These are phyloP conservation scores for Carpinus viminea DNA, from an alignment of 306 rosid genomes.

Conservation along the genomic window DNA sequence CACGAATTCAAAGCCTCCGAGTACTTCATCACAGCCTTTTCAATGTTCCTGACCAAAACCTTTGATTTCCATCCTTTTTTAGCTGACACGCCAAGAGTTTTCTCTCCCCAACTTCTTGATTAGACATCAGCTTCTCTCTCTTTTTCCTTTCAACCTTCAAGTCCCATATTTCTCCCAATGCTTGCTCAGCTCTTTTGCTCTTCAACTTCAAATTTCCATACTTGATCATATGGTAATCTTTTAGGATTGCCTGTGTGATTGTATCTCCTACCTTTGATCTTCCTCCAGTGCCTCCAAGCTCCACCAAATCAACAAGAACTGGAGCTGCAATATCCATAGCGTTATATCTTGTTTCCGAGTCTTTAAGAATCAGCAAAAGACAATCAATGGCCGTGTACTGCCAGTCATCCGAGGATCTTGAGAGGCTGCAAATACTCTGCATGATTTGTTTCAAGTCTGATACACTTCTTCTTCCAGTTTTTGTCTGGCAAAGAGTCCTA, in stretches of 20 bases:
- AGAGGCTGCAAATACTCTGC: conserved; percentile 40
- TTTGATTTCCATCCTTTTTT: conserved; percentile 50
- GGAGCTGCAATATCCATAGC: conserved; percentile 40
- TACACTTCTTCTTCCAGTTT: conserved; percentile 49
- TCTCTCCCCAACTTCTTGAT: conserved; percentile 48
- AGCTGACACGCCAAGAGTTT: conserved; percentile 30
- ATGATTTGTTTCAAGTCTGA: conserved; percentile 40
- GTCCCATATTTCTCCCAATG: conserved; percentile 60
- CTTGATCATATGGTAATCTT: conserved; percentile 66
- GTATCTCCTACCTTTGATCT: conserved; percentile 46
- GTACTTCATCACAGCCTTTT: conserved; percentile 52
- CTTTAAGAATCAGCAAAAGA: conserved; percentile 57
- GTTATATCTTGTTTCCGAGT: conserved; percentile 51
- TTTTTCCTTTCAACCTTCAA: conserved; percentile 61
- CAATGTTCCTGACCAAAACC: conserved; percentile 44
- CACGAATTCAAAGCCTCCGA: conserved; percentile 59
- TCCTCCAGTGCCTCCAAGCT: conserved; percentile 35
- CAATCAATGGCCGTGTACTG: conserved; percentile 53
- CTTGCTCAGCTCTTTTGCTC: conserved; percentile 42
- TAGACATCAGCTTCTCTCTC: conserved; percentile 52
- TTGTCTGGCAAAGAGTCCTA: conserved; percentile 48
- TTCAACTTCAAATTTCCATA: conserved; percentile 46
- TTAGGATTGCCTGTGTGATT: conserved; percentile 47
- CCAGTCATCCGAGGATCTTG: conserved; percentile 65
- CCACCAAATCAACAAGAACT: conserved; percentile 57